Conservation (phyloP, 2,329 filamentous ascomycete species). For the Talaromyces sp. region DNA sequence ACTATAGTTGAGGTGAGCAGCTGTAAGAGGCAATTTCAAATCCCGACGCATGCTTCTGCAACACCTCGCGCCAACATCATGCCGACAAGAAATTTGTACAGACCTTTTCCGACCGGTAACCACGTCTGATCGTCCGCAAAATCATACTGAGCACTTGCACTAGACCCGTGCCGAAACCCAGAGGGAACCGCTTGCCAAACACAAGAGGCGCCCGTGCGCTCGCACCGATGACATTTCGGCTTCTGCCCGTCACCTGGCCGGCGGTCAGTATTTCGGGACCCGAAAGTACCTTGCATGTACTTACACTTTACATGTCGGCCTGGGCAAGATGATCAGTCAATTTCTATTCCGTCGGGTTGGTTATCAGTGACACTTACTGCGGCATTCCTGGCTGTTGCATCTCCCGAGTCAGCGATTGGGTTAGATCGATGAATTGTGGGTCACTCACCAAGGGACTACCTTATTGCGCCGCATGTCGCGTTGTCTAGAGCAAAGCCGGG, state of each 20-base stretch:
- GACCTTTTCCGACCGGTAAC: constrained; percentile 33
- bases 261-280: background rate
- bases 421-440: background rate
- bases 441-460: constrained; percentile 19
- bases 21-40: constrained; percentile 6
- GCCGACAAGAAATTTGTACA: background rate
- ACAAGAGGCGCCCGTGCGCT: constrained; percentile 17
- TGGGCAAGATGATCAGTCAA: constrained; percentile 1
- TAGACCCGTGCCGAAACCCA: constrained; percentile 38
- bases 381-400: constrained; percentile 20
- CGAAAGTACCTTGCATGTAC: background rate
- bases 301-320: constrained; percentile 23
- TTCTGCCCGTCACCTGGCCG: constrained; percentile 16
- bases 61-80: background rate
- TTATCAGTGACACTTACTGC: constrained; percentile 13
- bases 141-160: constrained; percentile 35
- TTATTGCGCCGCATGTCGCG: constrained; percentile 18
- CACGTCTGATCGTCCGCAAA: constrained; percentile 38
- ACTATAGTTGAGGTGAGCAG: constrained; percentile 9
- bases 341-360: background rate
- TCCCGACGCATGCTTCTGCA: background rate
- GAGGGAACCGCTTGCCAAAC: constrained; percentile 14
- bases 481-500: background rate
- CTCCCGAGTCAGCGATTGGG: constrained; percentile 7
- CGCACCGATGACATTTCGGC: constrained; percentile 18